Percentiles rank a stretch among this genome's conserved stretches.
phyloP scores from a whole-genome alignment of 805 yeast genomes.

The Cyberlindnera sargentensis region DNA sequence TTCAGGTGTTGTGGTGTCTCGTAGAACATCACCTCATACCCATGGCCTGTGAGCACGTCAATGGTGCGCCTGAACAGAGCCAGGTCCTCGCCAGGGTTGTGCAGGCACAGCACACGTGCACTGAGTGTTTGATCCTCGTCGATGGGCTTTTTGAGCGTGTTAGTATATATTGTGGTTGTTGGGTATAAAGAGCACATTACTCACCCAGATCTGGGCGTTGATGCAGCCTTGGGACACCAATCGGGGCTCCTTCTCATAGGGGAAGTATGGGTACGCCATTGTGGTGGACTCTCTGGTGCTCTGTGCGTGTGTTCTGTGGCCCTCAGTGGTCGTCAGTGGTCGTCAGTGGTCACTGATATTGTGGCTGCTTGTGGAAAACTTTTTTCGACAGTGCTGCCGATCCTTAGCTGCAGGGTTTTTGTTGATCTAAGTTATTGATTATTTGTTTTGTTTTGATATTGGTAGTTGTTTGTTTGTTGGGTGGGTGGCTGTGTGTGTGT shows the following conservation, averaged over 20 bases:
- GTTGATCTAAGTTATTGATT: too few species aligned
- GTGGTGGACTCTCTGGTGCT: too few species aligned
- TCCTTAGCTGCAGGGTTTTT: too few species aligned
- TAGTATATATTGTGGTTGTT: conserved; percentile 7
- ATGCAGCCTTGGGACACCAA: conserved; percentile 18
- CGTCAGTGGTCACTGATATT: too few species aligned
- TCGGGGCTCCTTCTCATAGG: conserved; percentile 12
- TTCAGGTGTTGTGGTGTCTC: background rate
- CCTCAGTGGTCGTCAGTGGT: too few species aligned
- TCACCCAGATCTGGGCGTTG: conserved; percentile 24
- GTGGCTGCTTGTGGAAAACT: too few species aligned
- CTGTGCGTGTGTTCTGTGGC: too few species aligned
- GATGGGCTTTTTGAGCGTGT: conserved; percentile 5
- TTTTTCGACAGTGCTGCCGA: too few species aligned
- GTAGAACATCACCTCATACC: conserved; percentile 16
- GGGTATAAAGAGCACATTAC: conserved; percentile 8
- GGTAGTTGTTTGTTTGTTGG: too few species aligned
- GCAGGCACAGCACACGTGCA: conserved; percentile 16
- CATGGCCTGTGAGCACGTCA: conserved; percentile 9
- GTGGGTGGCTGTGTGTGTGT: too few species aligned
- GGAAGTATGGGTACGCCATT: conserved; percentile 9
- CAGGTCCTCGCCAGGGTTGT: conserved; percentile 16
- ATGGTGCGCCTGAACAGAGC: conserved; percentile 12
- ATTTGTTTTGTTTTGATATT: too few species aligned
- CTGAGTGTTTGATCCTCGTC: conserved; percentile 11